Percentiles rank a stretch among this genome's conserved stretches.
These are phyloP conservation scores for Schizonepeta tenuifolia DNA, from an alignment of 257 asterid genomes.

Conservation along the genomic window DNA sequence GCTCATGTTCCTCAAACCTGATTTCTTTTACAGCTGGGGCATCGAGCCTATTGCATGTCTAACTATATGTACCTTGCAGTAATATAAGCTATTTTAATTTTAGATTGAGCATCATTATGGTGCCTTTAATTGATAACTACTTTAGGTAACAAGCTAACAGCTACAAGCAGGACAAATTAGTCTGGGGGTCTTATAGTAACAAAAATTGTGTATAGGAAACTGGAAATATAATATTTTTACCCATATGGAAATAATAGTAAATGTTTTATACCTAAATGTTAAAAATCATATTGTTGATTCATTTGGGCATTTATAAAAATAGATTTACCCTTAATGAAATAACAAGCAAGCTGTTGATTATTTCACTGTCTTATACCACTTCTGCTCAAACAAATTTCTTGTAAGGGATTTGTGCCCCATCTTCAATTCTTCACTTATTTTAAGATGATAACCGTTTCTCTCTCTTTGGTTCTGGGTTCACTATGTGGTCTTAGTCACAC, in stretches of 20 bases:
- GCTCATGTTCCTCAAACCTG: neutral
- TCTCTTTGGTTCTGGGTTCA: neutral
- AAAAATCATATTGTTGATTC: neutral
- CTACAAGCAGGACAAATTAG: neutral
- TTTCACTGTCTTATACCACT: neutral
- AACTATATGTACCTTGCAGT: no score
- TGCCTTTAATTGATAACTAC: no score
- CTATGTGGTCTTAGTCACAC: neutral
- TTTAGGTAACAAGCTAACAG: neutral
- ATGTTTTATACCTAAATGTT: neutral
- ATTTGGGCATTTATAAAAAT: neutral
- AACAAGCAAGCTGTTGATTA: neutral
- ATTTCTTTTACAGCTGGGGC: neutral
- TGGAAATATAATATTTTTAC: neutral
- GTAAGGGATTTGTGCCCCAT: neutral
- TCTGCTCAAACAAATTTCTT: neutral
- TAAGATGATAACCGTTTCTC: neutral
- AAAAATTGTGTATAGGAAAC: neutral
- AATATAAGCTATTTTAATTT: no score
- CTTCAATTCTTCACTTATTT: neutral
- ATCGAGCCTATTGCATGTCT: neutral
- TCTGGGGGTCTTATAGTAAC: neutral
- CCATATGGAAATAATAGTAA: neutral
- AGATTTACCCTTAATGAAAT: neutral
- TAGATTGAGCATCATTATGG: no score